A percentile compares a stretch with the other conserved stretches of the same genome.
phyloP scores from a whole-genome alignment of 345 rosid genomes.

The Raphanus raphanistrum region DNA sequence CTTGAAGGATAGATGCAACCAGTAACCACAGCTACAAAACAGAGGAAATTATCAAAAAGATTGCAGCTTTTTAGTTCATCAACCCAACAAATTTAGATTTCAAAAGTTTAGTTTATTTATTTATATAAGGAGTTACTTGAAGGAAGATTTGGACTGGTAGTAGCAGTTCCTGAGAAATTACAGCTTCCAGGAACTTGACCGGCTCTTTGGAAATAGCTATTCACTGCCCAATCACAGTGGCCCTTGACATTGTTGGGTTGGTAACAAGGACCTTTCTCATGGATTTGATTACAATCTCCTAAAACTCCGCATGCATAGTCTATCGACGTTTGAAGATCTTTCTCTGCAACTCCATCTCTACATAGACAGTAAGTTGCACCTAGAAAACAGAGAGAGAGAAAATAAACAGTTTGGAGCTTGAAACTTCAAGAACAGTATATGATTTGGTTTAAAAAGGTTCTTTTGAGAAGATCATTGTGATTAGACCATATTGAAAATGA shows the following conservation, averaged over 20 bases:
- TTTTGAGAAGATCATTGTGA: conserved; percentile 21
- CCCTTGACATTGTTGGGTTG: conserved; percentile 67
- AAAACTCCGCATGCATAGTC: conserved; percentile 96
- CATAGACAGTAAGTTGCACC: conserved; percentile 82
- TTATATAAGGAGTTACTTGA: conserved; percentile 35
- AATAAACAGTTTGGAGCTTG: not conserved
- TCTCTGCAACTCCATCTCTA: conserved; percentile 63
- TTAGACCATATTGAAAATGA: not conserved
- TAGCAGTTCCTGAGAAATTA: conserved; percentile 74
- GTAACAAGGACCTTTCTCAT: conserved; percentile 72
- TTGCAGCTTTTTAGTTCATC: not conserved
- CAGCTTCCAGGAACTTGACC: conserved; percentile 59
- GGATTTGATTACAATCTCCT: conserved; percentile 55
- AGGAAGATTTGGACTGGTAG: conserved; percentile 43
- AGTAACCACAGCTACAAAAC: conserved; percentile 45
- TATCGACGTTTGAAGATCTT: conserved; percentile 60
- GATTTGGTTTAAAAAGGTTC: not conserved
- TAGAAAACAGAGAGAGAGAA: conserved; percentile 5
- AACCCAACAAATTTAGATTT: not conserved
- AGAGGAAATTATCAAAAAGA: conserved; percentile 1
- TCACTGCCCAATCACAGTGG: conserved; percentile 90
- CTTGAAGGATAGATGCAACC: conserved; percentile 61
- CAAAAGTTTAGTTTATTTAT: not conserved
- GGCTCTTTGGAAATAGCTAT: conserved; percentile 79
- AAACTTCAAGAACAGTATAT: not conserved